These are phyloP conservation scores for Globisporangium cystogenes DNA, from an alignment of 352 stramenopile species.

Conservation along the genomic window DNA sequence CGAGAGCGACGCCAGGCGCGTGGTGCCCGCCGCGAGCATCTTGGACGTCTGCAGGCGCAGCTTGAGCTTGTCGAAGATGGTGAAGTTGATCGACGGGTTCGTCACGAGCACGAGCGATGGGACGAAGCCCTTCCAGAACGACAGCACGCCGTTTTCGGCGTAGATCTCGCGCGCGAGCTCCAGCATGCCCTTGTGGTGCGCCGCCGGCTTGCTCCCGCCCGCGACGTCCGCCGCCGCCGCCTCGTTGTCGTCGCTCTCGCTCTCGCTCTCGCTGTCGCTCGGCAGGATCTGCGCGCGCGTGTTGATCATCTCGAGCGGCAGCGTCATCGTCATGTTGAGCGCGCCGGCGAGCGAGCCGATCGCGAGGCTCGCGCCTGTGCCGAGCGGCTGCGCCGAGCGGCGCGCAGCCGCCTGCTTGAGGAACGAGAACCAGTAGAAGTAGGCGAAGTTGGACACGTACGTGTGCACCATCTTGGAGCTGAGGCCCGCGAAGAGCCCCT, in stretches of 20 bases:
- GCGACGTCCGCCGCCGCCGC: slow-evolving; percentile 6
- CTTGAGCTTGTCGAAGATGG: slow-evolving; percentile 85
- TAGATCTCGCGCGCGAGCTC: slow-evolving; percentile 57
- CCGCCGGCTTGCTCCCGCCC: neutral
- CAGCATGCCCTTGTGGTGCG: slow-evolving; percentile 34
- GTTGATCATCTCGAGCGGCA: slow-evolving; percentile 86
- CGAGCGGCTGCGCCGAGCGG: slow-evolving; percentile 35
- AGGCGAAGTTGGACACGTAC: slow-evolving; percentile 73
- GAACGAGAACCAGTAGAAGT: slow-evolving; percentile 86
- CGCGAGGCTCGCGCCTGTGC: slow-evolving; percentile 66
- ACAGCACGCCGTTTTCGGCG: slow-evolving; percentile 54
- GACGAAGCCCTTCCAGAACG: slow-evolving; percentile 87
- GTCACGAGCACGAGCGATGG: slow-evolving; percentile 84
- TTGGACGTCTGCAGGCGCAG: slow-evolving; percentile 49
- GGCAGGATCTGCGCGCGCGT: slow-evolving; percentile 72
- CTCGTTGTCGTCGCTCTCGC: too few species aligned
- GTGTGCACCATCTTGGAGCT: slow-evolving; percentile 77
- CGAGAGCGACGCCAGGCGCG: slow-evolving; percentile 44
- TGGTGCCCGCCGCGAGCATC: slow-evolving; percentile 29
- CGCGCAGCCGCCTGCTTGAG: slow-evolving; percentile 61
- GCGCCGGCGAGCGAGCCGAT: slow-evolving; percentile 72
- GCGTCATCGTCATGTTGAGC: slow-evolving; percentile 87
- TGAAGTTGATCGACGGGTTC: slow-evolving; percentile 90
- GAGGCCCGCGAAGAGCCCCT: slow-evolving; percentile 60
- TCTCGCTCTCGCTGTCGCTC: slow-evolving; percentile 35